phyloP scores from a whole-genome alignment of 2,329 filamentous ascomycete species.

The Hysterium pulicare region DNA sequence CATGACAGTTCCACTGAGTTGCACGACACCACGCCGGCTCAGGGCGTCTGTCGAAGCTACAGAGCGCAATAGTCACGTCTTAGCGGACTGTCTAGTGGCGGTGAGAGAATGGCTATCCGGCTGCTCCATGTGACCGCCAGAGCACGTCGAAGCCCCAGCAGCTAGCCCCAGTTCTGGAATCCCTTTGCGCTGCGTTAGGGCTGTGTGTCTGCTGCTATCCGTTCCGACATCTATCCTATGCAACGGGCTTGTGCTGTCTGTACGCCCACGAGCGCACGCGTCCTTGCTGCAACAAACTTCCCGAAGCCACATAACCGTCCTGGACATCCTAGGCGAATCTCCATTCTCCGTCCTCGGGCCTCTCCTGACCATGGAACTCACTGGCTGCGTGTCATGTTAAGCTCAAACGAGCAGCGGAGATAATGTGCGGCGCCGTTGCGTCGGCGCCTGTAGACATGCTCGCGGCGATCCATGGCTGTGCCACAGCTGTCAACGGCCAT shows the following conservation, averaged over 20 bases:
- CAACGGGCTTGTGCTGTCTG: constrained; percentile 1
- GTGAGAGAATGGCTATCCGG: constrained; percentile 8
- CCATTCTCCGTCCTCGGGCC: constrained; percentile 1
- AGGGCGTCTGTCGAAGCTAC: not conserved
- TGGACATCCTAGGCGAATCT: not conserved
- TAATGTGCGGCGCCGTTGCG: constrained; percentile 16
- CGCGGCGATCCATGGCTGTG: constrained; percentile 28
- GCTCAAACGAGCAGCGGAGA: constrained; percentile 2
- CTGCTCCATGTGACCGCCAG: constrained; percentile 15
- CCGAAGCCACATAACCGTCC: not conserved
- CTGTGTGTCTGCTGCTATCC: constrained; percentile 10
- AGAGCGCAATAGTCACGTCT: constrained; percentile 2
- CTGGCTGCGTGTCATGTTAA: constrained; percentile 1
- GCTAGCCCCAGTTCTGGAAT: not conserved
- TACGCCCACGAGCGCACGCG: not conserved
- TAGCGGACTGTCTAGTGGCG: constrained; percentile 12
- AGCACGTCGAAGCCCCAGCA: not conserved
- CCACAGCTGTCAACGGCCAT: constrained; percentile 33
- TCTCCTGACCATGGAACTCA: not conserved
- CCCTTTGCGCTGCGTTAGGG: constrained; percentile 10
- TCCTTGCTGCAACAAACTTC: not conserved
- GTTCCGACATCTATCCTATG: constrained; percentile 9
- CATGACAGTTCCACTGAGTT: not conserved
- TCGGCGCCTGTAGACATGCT: constrained; percentile 12
- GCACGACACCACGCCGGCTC: constrained; percentile 11